Evolutionary conservation across 202 grass and related monocot species (phyloP), one percentile per base, ranked within the genome.

Genomic region (Hordeum pubiflorum): DNA sequence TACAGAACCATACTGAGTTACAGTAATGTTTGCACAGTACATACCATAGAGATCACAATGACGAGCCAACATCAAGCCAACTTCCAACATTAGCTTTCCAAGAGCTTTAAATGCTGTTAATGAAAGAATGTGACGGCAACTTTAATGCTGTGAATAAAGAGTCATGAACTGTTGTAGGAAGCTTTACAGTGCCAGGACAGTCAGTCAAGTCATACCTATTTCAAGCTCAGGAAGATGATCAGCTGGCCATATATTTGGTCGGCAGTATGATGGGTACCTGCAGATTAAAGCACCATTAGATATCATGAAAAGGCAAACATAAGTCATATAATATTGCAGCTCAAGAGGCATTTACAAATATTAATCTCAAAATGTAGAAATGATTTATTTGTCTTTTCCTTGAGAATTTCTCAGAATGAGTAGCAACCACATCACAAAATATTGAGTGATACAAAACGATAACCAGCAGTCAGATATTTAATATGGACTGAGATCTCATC

Each of bases 241-340:
- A 7, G 34, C 43, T 39, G 95, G 90, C 95, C 95, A 97, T 89
- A 87, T 91, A 81, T 97, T 97, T 76, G 92, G 90, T 78, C 82
- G 88, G 70, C 95, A 97, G 14, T 91, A 97, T 4, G 92, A 94
- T 84, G 95, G 95, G 41, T 97, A 97, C 76, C 95, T 97, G 88
- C 40, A 89, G 69, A 33, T 77, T 38, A 75, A 58, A 63, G 76
- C 8, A 38, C 22, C 3, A 67, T 43, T 10, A 59, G 13, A 73
- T 3, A 9, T 65, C 18, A 59, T 6, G 33, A 33, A 13, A 50
- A 10, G 60, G 26, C 2, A 50, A 67, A 24, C 22, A 18, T 15
- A 24, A 86, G 50, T 2, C 8, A 44, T 76, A 24, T 22, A 63
- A 71, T 63, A 54, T 20, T 39, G 2, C 82, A 50, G 29, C 11